Evolutionary conservation across 2,329 filamentous ascomycete species (phyloP), one percentile per base, ranked within the genome.

Genomic region (Penicillium decumbens): DNA sequence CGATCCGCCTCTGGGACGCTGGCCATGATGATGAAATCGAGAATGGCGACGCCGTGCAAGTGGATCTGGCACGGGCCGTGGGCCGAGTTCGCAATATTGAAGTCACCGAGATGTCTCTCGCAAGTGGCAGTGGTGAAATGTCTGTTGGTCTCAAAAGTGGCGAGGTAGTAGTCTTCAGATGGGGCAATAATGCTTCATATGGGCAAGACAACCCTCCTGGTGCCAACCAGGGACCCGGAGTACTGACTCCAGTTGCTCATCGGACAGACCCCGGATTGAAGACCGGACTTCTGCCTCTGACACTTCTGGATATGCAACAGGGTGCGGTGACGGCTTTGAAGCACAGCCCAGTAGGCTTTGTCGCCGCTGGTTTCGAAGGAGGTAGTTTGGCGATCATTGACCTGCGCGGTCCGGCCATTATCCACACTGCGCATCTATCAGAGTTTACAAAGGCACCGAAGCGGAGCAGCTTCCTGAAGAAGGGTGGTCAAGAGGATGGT

Each of bases 1-100:
- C 88, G 0, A 77, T 98, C n/a, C 80, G 91, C 28, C 76, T 97
- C 6, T 98, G 91, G 90, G 93, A 98, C 69, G 82, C 86, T 18
- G 93, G 93, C 0, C 88, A 95, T 62, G 88, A 83, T 12, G 93
- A 98, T 64, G 89, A 96, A 62, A 87, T 98, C 43, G 93, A 98
- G 69, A 97, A 97, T 62, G 79, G 82, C 10, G 77, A 78, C 3
- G 79, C 89, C 45, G 74, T 97, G 23, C 92, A 98, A 71, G 83
- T 95, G 5, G 92, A 98, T 62, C 77, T 97, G 32, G 86, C 88
- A 6, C 81, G 89, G 55, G 88, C 92, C 2, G 76, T 97, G 4
- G 87, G 86, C 45, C 82, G 89, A n/a, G 86, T 81, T 52, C 82
- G 89, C 3, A 81, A 88, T 55, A 77, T 96, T 10, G 84, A 88